Evolutionary conservation across 2,329 filamentous ascomycete genomes (phyloP).

Genomic region (Cercospora janseana): DNA sequence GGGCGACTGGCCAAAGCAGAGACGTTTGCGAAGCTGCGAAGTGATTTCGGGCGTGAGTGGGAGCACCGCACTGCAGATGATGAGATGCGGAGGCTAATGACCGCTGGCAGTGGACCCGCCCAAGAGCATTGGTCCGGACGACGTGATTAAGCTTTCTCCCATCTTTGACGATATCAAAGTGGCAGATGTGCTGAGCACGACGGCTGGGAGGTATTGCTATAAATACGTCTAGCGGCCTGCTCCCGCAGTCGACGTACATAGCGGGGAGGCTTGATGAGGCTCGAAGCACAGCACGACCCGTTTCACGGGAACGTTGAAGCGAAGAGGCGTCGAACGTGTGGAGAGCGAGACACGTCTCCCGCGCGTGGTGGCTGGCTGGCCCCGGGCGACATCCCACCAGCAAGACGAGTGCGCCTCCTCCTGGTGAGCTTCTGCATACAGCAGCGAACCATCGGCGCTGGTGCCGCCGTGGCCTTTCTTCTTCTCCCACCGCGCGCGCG

Average conservation of each 20-base stretch:
- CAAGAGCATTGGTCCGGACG: conserved; percentile 9
- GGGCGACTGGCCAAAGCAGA: background rate
- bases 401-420: too few relatives aligned
- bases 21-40: conserved; percentile 4
- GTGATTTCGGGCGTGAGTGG: background rate
- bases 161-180: conserved; percentile 16
- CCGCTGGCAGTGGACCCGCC: conserved; percentile 1
- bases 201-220: conserved; percentile 19
- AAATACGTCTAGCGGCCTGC: conserved; percentile 17
- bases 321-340: too few relatives aligned
- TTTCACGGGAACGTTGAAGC: too few relatives aligned
- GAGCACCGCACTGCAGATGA: background rate
- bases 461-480: background rate
- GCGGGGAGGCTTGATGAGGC: too few relatives aligned
- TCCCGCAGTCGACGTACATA: background rate
- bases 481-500: too few relatives aligned
- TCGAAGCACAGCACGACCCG: too few relatives aligned
- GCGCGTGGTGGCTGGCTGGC: background rate
- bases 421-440: background rate
- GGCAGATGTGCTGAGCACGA: conserved; percentile 19
- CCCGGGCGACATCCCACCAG: too few relatives aligned
- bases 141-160: conserved; percentile 12
- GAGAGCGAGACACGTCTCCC: too few relatives aligned
- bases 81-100: background rate
- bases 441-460: background rate